phyloP scores from a whole-genome alignment of 2,329 filamentous ascomycete genomes.

The Colletotrichum sp. region DNA sequence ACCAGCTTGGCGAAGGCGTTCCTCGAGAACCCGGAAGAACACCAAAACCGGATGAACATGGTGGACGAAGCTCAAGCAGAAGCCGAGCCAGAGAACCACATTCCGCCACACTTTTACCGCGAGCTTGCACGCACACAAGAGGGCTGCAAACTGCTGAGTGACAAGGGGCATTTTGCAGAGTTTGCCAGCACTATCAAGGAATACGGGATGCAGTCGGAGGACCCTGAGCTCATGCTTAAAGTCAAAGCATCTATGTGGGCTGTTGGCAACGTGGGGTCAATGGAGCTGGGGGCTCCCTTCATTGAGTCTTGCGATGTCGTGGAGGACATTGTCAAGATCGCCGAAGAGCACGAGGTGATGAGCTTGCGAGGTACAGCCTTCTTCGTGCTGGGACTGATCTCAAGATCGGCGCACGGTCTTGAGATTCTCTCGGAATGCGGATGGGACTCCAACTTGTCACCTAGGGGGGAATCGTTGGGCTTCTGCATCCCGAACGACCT shows the following conservation, averaged over 20 bases:
- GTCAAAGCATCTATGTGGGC: constrained; percentile 98
- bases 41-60: constrained; percentile 60
- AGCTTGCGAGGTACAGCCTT: constrained; percentile 94
- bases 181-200: constrained; percentile 90
- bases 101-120: constrained; percentile 97
- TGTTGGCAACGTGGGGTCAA: constrained; percentile 95
- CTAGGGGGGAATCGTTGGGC: constrained; percentile 81
- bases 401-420: constrained; percentile 87
- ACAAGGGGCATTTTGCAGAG: constrained; percentile 96
- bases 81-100: constrained; percentile 66
- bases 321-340: constrained; percentile 84
- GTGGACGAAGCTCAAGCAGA: constrained; percentile 64
- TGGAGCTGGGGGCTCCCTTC: constrained; percentile 96
- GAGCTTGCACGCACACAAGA: constrained; percentile 92
- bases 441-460: constrained; percentile 91
- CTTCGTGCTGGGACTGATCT: constrained; percentile 92
- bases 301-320: constrained; percentile 91
- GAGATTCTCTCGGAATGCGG: constrained; percentile 89
- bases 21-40: constrained; percentile 66
- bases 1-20: constrained; percentile 92
- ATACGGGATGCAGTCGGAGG: constrained; percentile 83
- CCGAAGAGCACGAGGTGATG: constrained; percentile 87
- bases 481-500: constrained; percentile 86
- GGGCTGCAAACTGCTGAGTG: constrained; percentile 85
- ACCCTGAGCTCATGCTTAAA: constrained; percentile 85